A percentile compares a stretch with the other conserved stretches of the same genome.
Conservation (phyloP, 2,329 filamentous ascomycete species). For the Colletotrichum tofieldiae region DNA sequence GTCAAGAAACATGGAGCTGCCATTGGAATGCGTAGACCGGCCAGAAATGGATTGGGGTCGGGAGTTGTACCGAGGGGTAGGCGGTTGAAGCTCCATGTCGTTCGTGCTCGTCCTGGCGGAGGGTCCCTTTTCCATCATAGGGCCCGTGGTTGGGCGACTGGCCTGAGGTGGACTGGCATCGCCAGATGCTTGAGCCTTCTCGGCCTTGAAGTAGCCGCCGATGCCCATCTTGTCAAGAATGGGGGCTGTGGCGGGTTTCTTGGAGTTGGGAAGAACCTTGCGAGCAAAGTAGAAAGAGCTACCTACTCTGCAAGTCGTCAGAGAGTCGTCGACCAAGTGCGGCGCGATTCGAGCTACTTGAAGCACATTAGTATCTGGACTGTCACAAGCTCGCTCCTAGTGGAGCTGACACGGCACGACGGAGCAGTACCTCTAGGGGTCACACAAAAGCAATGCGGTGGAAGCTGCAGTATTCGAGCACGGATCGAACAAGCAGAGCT, state of each 20-base stretch:
- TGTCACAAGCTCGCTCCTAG: neutral
- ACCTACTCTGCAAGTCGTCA: neutral
- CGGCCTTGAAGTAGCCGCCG: constrained; percentile 74
- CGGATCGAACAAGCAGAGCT: neutral
- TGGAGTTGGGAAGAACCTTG: neutral
- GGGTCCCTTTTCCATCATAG: constrained; percentile 56
- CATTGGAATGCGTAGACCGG: constrained; percentile 61
- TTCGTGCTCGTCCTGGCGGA: constrained; percentile 51
- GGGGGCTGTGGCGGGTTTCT: neutral
- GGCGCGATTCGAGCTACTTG: neutral
- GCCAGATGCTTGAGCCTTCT: constrained; percentile 56
- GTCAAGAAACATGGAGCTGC: constrained; percentile 73
- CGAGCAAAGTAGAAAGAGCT: neutral
- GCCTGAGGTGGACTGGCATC: constrained; percentile 42
- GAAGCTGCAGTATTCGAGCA: neutral
- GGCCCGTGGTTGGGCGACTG: constrained; percentile 46
- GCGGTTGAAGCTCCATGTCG: constrained; percentile 66
- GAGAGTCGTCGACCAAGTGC: constrained; percentile 2
- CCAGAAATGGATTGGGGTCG: constrained; percentile 68
- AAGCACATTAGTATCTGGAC: neutral
- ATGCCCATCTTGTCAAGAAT: constrained; percentile 69
- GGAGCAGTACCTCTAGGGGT: constrained; percentile 10
- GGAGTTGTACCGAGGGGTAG: constrained; percentile 64
- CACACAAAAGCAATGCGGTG: constrained; percentile 18
- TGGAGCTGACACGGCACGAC: neutral